Evolutionary conservation across 805 yeast species (phyloP), one percentile per base, ranked within the genome.

Genomic region (Metschnikowia lachancei): DNA sequence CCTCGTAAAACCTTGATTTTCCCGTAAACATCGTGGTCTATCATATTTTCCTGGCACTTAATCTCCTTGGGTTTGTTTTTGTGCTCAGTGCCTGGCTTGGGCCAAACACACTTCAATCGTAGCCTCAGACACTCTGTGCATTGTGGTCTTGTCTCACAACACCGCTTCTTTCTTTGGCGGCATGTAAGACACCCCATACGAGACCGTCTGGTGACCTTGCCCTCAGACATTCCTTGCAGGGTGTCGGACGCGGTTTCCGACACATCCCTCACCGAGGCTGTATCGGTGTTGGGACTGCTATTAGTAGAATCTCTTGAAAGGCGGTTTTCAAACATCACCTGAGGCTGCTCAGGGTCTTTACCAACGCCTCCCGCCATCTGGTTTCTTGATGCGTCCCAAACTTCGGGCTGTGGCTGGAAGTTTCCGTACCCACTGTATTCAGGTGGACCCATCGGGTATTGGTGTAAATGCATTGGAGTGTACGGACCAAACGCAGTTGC

Each of bases 161-260:
- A 87, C 45, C 90, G 74, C 60, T 85, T 87, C 70, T 87, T 87
- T 20, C 95, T 66, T 49, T 77, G 79, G 37, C 94, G 76, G 55
- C 95, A 87, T 1, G 95, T 85, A 36, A 84, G 67, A 61, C 95
- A 87, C 0, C 95, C 95, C 73, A 75, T 72, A 57, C 87, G 72
- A 14, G 85, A 80, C 46, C 88, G 67, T 55, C 70, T 78, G n/a
- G 70, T 54, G 6, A 58, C 58, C 17, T 51, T 53, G 29, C 31
- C 39, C 8, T 39, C 47, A 4, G 36, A 34, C 14, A 16, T 19
- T 14, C 19, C 18, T 16, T 29, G 43, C 32, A 40, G 36, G 24
- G 44, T 14, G 4, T 38, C 43, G 11, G 16, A 7, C 2, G 34
- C 37, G 3, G 36, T 18, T 8, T 41, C 44, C 17, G 36, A 20